Evolutionary conservation across 495 filamentous ascomycete species (phyloP), one percentile per base, ranked within the genome.

Genomic region (Lindgomyces ingoldianus): DNA sequence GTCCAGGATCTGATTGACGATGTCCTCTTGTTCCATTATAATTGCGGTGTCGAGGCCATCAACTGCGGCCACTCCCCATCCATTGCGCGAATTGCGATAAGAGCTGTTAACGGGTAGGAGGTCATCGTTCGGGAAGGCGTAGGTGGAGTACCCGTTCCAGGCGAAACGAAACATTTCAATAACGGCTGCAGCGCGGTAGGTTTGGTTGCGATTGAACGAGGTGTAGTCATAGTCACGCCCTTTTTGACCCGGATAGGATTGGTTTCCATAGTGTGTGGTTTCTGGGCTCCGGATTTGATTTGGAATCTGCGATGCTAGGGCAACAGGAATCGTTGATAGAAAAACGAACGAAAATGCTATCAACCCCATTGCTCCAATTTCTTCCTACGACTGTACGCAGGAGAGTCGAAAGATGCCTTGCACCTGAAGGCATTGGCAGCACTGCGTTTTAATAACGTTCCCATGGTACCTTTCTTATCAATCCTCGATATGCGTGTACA

Each of bases 11-110:
- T 84, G 76, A 19, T 82, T 77, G 36, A 93, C 84, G 29, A 89
- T 84, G 27, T 87, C 80, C 12, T 78, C 75, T 26, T 90, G 81
- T 51, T 80, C 80, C 90, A 95, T 94, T 9, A 96, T 76, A 44
- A 91, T 75, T 0, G 91, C 91, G 0, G 91, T 95, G 60, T 84
- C 89, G 27, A 96, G 76, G 10, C 89, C 91, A 77, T 96, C 91
- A n/a, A 93, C 81, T 2, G 90, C 89, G 45, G 84, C 89, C 36
- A 90, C 91, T 14, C 91, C 91, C 91, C 91, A 96, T 62, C 89
- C 88, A 70, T 93, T 94, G 52, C 91, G 10, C 25, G 53, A 45
- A 25, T 61, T 45, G 22, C 12, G 67, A 65, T 42, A 64, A 9
- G 36, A 49, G 46, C 58, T 64, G 54, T 64, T 64, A 12, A 64